These are phyloP conservation scores for Glomus cerebriforme DNA, from an alignment of 192 early-diverging fungal species.

Conservation along the genomic window DNA sequence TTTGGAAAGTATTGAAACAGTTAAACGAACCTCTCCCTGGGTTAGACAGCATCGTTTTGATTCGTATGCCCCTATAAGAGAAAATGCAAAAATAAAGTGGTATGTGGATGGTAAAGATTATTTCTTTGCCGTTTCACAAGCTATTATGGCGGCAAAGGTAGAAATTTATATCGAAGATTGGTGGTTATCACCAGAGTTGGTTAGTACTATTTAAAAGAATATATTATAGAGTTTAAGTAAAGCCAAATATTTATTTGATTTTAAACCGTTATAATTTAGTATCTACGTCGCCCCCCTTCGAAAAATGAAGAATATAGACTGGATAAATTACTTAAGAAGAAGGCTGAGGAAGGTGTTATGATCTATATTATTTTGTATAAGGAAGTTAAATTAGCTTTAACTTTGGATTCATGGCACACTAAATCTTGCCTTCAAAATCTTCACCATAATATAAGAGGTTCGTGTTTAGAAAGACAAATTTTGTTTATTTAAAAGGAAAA, in stretches of 20 bases:
- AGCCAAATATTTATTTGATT: neutral
- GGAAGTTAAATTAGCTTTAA: constrained; percentile 70
- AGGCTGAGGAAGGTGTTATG: constrained; percentile 80
- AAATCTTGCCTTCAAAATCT: constrained; percentile 68
- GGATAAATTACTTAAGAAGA: constrained; percentile 72
- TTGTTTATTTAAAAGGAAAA: neutral
- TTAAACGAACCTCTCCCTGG: constrained; percentile 65
- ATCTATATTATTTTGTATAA: constrained; percentile 86
- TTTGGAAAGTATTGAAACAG: constrained; percentile 59
- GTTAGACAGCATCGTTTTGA: constrained; percentile 64
- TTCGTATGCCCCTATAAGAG: constrained; percentile 76
- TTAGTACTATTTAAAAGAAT: too few relatives aligned
- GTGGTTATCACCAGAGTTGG: constrained; percentile 84
- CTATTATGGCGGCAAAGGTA: constrained; percentile 65
- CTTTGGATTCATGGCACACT: constrained; percentile 71
- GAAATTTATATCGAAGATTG: constrained; percentile 78
- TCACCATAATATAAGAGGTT: constrained; percentile 73
- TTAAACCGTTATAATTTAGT: constrained; percentile 41
- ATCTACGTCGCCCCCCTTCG: constrained; percentile 67
- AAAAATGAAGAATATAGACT: constrained; percentile 74
- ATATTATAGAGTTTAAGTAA: too few relatives aligned
- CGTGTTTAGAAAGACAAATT: neutral
- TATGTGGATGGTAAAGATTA: constrained; percentile 80
- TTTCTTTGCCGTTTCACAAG: constrained; percentile 73
- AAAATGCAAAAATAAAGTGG: constrained; percentile 62